Evolutionary conservation across 2,329 filamentous ascomycete genomes (phyloP), one percentile per base, ranked within the genome.

Genomic region (Colletotrichum theobromicola): DNA sequence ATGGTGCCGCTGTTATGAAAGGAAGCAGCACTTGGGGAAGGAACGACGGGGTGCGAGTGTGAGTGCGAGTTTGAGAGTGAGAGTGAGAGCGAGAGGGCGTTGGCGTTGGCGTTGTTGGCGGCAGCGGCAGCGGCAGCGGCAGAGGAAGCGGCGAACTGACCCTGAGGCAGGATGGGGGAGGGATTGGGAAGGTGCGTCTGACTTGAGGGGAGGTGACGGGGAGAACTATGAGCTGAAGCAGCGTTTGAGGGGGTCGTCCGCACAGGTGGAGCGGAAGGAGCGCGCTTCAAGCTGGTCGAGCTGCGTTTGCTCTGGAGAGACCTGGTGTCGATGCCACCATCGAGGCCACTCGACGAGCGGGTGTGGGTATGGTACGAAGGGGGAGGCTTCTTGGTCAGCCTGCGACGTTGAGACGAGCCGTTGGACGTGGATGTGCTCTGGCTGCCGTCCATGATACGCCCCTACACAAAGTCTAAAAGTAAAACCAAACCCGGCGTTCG

Each of bases 221-320:
- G 87, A 72, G 88, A 88, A 34, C 35, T 69, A 34, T 42, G 68
- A 65, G 67, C 72, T 34, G 65, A 58, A 35, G 72, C 68, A 32
- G 68, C 85, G 87, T 88, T 86, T 79, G 85, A 84, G 78, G 83
- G 81, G 46, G 85, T 84, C 75, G 85, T 85, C 76, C 85, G 86
- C 79, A 84, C 83, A 80, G 85, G 85, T 81, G 90, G 90, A 84
- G 90, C 90, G 83, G 90, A 91, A 78, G 91, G 90, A 81, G 90
- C 87, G 82, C 90, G 88, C 82, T 87, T 89, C 82, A 93, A 86
- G 82, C 89, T 92, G 80, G 89, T 88, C 78, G 90, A 91, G 88
- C 90, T 93, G 83, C 88, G 88, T 87, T 91, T 89, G 86, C 89
- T 92, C 83, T 88, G 87, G 79, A 92, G 84, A 78, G 89, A 91